Evolutionary conservation across 371 early-diverging fungal genomes (phyloP), one percentile per base, ranked within the genome.

Genomic region (Funneliformis caledonium): DNA sequence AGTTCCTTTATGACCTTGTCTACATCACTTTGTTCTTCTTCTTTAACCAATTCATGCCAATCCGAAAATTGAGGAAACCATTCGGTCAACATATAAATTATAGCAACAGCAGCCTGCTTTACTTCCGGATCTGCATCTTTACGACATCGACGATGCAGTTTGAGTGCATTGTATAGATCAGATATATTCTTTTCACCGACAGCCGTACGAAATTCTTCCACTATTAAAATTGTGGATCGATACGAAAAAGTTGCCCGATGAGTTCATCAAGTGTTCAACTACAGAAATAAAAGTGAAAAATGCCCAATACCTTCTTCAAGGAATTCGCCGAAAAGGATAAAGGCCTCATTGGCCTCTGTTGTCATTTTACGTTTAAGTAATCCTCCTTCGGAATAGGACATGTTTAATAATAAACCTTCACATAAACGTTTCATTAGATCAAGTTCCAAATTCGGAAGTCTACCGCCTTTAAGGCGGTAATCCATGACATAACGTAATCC

Each of bases 401-500:
- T 94, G 80, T 94, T 91, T 52, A 95, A 86, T 72, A 97, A 83
- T 74, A 98, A 88, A 52, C 93, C 97, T 80, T 96, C 94, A 50
- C 92, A 90, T 12, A 98, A 90, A 14, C 95, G 89, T 81, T 89
- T 88, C 97, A 97, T 97, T 43, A 97, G 83, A 5, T 83, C 88
- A 9, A 83, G 83, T 69, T 98, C 97, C 42, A 98, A 92, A 78
- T 91, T 91, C 67, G 91, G 92, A 87, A 94, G 93, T 78, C 91
- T 91, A 16, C 95, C 95, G 64, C 94, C 94, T 75, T 93, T 92
- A 83, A 98, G 92, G 22, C 95, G 93, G 84, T 92, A 95, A 81
- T 97, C 96, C 93, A 97, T 95, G 31, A 97, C 96, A 86, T 97
- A 98, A 68, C 93, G 93, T 76, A 98, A 88, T 14, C 98, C 94